Conservation (phyloP, 345 rosid genomes). For the Bruguiera gymnorhiza region DNA sequence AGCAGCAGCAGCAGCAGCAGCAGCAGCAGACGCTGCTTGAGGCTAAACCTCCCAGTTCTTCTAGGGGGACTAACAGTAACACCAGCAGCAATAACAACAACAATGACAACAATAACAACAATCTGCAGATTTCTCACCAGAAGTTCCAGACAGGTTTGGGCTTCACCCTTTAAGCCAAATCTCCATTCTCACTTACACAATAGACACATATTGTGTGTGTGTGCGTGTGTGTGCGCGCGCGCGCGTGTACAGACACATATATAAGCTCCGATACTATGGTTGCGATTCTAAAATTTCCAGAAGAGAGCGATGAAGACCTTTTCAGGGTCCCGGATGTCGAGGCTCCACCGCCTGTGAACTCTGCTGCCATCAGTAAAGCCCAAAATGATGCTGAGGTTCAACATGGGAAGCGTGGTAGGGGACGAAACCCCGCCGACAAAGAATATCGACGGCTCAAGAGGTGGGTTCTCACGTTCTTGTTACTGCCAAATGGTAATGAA, state of each 20-base stretch:
- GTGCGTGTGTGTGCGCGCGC: too few relatives aligned
- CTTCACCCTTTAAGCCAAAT: too few relatives aligned
- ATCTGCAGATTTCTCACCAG: not conserved
- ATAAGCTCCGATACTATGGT: not conserved
- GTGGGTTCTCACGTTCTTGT: constrained; percentile 17
- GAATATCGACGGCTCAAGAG: constrained; percentile 68
- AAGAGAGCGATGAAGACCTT: constrained; percentile 69
- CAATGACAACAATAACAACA: not conserved
- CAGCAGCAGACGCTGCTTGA: not conserved
- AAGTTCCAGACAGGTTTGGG: too few relatives aligned
- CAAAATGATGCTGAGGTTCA: constrained; percentile 17
- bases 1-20: not conserved
- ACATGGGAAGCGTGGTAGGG: constrained; percentile 44
- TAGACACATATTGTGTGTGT: too few relatives aligned
- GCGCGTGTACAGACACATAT: too few relatives aligned
- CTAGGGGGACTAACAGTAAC: too few relatives aligned
- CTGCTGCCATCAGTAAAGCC: not conserved
- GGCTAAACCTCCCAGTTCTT: too few relatives aligned
- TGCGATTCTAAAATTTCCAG: constrained; percentile 12
- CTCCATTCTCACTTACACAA: too few relatives aligned
- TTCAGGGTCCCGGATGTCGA: constrained; percentile 70
- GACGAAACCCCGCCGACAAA: constrained; percentile 59
- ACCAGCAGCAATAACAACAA: not conserved
- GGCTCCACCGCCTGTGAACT: constrained; percentile 20
- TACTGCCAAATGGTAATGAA: too few relatives aligned